A percentile compares a stretch with the other conserved stretches of the same genome.
These are phyloP conservation scores for Corynascus novoguineensis DNA, from an alignment of 495 filamentous ascomycete genomes.

Conservation along the genomic window DNA sequence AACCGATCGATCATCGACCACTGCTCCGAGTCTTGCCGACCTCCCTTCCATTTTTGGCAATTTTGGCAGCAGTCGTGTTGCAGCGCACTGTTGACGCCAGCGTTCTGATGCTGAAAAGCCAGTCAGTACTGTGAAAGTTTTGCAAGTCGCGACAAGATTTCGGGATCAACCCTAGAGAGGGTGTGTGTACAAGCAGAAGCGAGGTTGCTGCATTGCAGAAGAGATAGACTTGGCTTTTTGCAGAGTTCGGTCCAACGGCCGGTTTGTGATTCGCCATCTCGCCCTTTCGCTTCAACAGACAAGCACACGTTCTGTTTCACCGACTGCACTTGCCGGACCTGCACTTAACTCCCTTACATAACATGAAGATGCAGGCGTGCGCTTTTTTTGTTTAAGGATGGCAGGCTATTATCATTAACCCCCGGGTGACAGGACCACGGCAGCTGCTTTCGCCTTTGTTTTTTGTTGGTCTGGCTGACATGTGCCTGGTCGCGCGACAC, in stretches of 20 bases:
- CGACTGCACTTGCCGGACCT: background rate
- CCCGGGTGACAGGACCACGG: no score
- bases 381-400: background rate
- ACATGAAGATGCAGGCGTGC: background rate
- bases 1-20: background rate
- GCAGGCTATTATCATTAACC: background rate
- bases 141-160: background rate
- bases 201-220: background rate
- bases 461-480: no score
- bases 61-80: background rate
- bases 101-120: no score
- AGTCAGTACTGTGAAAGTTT: no score
- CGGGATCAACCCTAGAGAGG: background rate
- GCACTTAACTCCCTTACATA: background rate
- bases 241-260: conserved; percentile 18
- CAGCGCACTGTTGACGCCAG: no score
- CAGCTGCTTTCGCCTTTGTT: no score
- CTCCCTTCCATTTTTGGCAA: background rate
- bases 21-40: conserved; percentile 10
- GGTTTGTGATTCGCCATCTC: conserved; percentile 16
- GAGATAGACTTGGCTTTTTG: background rate
- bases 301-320: background rate
- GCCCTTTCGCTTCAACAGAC: conserved; percentile 11
- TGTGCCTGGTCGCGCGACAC: no score
- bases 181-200: no score